Percentiles rank a stretch among this genome's conserved stretches.
phyloP scores from a whole-genome alignment of 2,329 filamentous ascomycete genomes.

The Xylariomycetidae sp. region DNA sequence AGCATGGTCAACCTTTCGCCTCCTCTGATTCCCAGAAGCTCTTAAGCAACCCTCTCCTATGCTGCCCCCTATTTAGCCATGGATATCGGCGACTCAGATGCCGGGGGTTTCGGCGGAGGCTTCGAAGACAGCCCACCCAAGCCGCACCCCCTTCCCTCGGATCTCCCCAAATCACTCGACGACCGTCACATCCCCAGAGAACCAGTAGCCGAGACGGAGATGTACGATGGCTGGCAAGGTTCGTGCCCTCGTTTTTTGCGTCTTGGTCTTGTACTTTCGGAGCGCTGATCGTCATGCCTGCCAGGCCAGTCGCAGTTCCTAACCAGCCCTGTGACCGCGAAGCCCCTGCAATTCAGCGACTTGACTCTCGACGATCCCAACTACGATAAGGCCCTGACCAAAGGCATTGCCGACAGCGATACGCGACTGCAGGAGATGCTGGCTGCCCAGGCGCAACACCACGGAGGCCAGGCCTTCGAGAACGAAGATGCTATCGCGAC shows the following conservation, averaged over 20 bases:
- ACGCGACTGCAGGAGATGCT: conserved; percentile 91
- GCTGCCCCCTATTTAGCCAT: conserved; percentile 40
- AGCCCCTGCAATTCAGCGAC: conserved; percentile 74
- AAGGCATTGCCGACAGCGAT: conserved; percentile 67
- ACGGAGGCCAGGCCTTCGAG: conserved; percentile 63
- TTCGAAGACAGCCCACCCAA: conserved; percentile 36
- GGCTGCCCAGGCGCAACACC: conserved; percentile 83
- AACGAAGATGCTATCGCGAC: conserved; percentile 75
- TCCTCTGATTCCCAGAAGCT: conserved; percentile 10
- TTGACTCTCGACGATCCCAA: conserved; percentile 73
- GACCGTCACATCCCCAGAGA: conserved; percentile 68
- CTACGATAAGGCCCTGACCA: conserved; percentile 61
- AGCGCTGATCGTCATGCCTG: conserved; percentile 13
- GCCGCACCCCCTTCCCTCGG: conserved; percentile 61
- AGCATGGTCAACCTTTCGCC: conserved; percentile 19
- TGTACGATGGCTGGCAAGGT: conserved; percentile 99
- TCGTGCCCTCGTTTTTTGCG: conserved; percentile 22
- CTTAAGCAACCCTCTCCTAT: conserved; percentile 19
- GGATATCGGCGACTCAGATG: conserved; percentile 51
- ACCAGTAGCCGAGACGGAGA: conserved; percentile 78
- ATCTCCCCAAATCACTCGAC: conserved; percentile 86
- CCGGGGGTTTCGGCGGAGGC: conserved; percentile 36
- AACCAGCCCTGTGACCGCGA: conserved; percentile 76
- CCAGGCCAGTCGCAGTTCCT: conserved; percentile 93
- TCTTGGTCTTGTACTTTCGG: conserved; percentile 3